phyloP scores from a whole-genome alignment of 768 basidiomycete genomes.

The Mycena polygramma region DNA sequence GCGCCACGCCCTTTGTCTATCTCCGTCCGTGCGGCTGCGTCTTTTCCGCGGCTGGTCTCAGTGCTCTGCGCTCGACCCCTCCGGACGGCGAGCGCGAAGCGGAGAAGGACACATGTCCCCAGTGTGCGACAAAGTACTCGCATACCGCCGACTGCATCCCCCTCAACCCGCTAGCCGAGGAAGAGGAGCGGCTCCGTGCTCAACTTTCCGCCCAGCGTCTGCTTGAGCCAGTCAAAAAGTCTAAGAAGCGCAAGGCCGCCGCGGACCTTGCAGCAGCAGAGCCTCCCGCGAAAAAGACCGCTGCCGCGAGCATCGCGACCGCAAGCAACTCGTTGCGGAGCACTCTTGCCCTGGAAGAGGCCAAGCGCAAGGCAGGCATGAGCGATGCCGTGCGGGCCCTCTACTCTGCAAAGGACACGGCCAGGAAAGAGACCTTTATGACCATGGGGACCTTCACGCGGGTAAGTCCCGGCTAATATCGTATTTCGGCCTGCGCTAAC shows the following conservation, averaged over 20 bases:
- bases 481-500: not conserved
- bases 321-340: slow-evolving; percentile 76
- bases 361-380: slow-evolving; percentile 86
- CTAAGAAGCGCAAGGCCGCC: slow-evolving; percentile 73
- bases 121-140: slow-evolving; percentile 81
- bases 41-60: slow-evolving; percentile 87
- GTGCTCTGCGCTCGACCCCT: slow-evolving; percentile 48
- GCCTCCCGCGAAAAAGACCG: slow-evolving; percentile 62
- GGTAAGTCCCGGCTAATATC: slow-evolving; percentile 61
- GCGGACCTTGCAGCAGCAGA: slow-evolving; percentile 53
- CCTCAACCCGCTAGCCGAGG: slow-evolving; percentile 80
- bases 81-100: slow-evolving; percentile 45
- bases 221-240: slow-evolving; percentile 66
- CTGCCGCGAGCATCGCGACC: slow-evolving; percentile 58
- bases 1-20: slow-evolving; percentile 89
- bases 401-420: slow-evolving; percentile 72
- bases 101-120: slow-evolving; percentile 71
- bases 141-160: slow-evolving; percentile 64
- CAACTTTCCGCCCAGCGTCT: slow-evolving; percentile 71
- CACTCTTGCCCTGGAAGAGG: slow-evolving; percentile 85
- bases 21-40: slow-evolving; percentile 90
- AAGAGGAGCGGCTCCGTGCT: slow-evolving; percentile 69
- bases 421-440: slow-evolving; percentile 89
- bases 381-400: slow-evolving; percentile 88
- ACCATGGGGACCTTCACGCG: slow-evolving; percentile 93